Evolutionary conservation across 345 rosid species (phyloP).

Genomic region (Hypericum perforatum): DNA sequence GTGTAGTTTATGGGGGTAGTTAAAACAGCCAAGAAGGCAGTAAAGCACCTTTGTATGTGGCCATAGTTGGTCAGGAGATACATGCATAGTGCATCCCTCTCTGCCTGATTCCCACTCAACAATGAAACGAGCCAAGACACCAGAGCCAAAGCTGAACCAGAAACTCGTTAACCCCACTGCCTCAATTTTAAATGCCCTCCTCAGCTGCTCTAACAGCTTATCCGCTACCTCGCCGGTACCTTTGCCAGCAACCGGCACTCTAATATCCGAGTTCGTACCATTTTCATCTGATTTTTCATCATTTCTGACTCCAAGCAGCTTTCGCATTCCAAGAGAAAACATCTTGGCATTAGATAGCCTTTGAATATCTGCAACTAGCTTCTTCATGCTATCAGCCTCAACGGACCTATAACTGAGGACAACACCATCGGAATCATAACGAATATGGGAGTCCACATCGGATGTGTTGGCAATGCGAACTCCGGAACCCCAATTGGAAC

Average conservation of each 20-base stretch:
- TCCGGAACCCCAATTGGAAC: slow-evolving; percentile 82
- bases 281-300: slow-evolving; percentile 69
- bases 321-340: slow-evolving; percentile 91
- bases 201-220: slow-evolving; percentile 68
- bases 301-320: slow-evolving; percentile 77
- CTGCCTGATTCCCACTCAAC: slow-evolving; percentile 98
- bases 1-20: no score
- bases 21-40: background rate
- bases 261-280: slow-evolving; percentile 36
- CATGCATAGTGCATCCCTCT: slow-evolving; percentile 99
- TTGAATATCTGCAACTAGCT: slow-evolving; percentile 79
- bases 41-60: slow-evolving; percentile 79
- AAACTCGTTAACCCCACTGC: slow-evolving; percentile 89
- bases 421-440: slow-evolving; percentile 93
- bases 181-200: slow-evolving; percentile 90
- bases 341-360: slow-evolving; percentile 96
- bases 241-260: slow-evolving; percentile 49
- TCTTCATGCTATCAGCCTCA: slow-evolving; percentile 81
- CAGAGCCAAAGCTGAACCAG: slow-evolving; percentile 96
- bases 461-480: slow-evolving; percentile 91
- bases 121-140: slow-evolving; percentile 84
- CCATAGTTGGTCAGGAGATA: slow-evolving; percentile 98
- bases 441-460: slow-evolving; percentile 88
- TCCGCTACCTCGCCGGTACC: slow-evolving; percentile 53
- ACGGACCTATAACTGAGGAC: slow-evolving; percentile 90